Evolutionary conservation across 768 basidiomycete genomes (phyloP).

Genomic region (Lentinula aciculospora): DNA sequence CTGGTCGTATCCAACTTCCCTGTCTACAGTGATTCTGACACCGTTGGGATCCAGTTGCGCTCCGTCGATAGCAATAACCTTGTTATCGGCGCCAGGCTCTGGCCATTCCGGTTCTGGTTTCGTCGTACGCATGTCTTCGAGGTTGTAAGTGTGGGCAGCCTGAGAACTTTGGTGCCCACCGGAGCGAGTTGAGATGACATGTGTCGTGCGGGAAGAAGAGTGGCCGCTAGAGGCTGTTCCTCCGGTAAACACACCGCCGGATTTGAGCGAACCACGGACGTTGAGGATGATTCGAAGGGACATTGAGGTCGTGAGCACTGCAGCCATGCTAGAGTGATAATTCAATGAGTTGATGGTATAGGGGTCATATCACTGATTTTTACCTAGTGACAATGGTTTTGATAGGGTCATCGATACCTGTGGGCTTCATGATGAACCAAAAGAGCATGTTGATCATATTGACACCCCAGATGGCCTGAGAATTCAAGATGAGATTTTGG

Average conservation of each 20-base stretch:
- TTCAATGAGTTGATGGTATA: neutral
- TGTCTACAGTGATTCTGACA: conserved; percentile 56
- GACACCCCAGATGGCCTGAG: conserved; percentile 67
- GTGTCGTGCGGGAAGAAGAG: conserved; percentile 45
- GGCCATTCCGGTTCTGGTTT: conserved; percentile 44
- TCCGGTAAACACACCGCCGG: conserved; percentile 65
- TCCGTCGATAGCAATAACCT: conserved; percentile 34
- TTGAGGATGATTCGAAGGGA: conserved; percentile 80
- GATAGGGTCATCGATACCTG: conserved; percentile 56
- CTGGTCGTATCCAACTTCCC: conserved; percentile 47
- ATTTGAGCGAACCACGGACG: conserved; percentile 68
- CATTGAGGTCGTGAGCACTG: conserved; percentile 85
- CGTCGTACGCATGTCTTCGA: conserved; percentile 42
- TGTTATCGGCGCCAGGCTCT: conserved; percentile 29
- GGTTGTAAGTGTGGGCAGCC: conserved; percentile 41
- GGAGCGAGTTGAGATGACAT: conserved; percentile 44
- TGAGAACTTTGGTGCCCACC: conserved; percentile 31
- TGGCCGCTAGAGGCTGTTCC: conserved; percentile 24
- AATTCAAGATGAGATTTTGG: conserved; percentile 4
- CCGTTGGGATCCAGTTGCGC: conserved; percentile 28
- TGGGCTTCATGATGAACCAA: conserved; percentile 80
- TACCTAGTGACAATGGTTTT: conserved; percentile 74
- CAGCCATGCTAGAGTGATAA: conserved; percentile 56
- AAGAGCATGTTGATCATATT: conserved; percentile 83
- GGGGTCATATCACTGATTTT: neutral